These are phyloP conservation scores for Malassezia vespertilionis DNA, from an alignment of 1,284 basidiomycete species.

Conservation along the genomic window DNA sequence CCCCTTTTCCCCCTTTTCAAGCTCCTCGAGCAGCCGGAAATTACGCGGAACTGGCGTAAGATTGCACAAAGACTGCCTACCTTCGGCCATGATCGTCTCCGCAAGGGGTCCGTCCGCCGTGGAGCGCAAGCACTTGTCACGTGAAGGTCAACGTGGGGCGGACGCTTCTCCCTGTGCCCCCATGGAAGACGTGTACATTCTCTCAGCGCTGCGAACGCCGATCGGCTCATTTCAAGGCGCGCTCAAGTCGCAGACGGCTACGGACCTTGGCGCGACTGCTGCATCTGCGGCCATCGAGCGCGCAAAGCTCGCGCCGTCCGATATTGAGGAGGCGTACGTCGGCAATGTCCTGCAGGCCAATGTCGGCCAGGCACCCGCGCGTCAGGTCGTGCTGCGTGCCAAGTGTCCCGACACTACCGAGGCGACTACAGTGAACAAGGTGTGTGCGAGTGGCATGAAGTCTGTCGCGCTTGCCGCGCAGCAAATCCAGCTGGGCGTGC, in stretches of 20 bases:
- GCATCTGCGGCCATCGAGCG: conserved; percentile 74
- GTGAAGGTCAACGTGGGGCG: neutral
- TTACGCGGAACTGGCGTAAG: conserved; percentile 70
- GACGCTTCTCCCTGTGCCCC: too few species aligned
- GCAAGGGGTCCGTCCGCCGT: neutral
- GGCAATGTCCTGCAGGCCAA: conserved; percentile 59
- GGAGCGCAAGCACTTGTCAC: neutral
- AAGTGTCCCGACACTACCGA: conserved; percentile 75
- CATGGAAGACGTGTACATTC: conserved; percentile 68
- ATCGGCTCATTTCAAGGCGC: conserved; percentile 84
- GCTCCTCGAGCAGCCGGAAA: conserved; percentile 78
- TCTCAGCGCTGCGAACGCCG: conserved; percentile 85
- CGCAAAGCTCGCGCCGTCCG: conserved; percentile 67
- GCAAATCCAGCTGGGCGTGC: conserved; percentile 49
- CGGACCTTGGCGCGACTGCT: conserved; percentile 76
- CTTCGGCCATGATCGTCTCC: conserved; percentile 5
- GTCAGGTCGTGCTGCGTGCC: conserved; percentile 63
- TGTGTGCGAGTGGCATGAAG: conserved; percentile 51
- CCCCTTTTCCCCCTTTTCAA: conserved; percentile 98
- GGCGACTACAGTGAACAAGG: conserved; percentile 90
- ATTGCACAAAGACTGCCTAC: conserved; percentile 1
- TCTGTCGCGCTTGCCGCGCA: conserved; percentile 50
- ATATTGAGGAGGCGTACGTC: conserved; percentile 88
- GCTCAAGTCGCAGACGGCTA: conserved; percentile 76
- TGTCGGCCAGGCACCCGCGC: conserved; percentile 50